These are phyloP conservation scores for Aspergillus pseudoglaucus DNA, from an alignment of 2,329 filamentous ascomycete genomes.

Conservation along the genomic window DNA sequence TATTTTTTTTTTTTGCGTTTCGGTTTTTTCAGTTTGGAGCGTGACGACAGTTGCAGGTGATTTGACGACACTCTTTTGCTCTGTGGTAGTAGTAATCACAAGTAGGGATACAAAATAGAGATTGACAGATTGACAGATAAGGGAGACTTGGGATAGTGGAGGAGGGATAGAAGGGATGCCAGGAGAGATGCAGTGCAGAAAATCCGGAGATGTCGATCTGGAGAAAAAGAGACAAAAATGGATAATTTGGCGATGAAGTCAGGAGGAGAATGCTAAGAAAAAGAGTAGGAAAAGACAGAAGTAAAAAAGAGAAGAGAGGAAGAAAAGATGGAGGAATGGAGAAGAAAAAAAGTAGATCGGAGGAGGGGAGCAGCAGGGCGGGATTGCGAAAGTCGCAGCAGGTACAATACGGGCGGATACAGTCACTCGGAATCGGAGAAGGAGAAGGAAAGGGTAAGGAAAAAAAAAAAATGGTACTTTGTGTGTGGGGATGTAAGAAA, in stretches of 20 bases:
- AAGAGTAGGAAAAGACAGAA: conserved; percentile 5
- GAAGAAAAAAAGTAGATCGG: conserved; percentile 20
- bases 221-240: conserved; percentile 12
- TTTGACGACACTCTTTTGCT: too few relatives aligned
- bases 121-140: conserved; percentile 17
- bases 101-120: conserved; percentile 3
- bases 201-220: conserved; percentile 23
- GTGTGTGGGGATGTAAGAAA: conserved; percentile 3
- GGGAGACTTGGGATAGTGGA: conserved; percentile 22
- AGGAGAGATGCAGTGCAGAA: conserved; percentile 9
- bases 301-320: conserved; percentile 17
- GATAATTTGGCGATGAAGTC: too few relatives aligned
- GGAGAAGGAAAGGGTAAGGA: conserved; percentile 9
- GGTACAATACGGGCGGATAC: conserved; percentile 5
- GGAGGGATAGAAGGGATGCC: conserved; percentile 8
- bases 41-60: too few relatives aligned
- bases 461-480: conserved; percentile 5
- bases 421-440: conserved; percentile 22
- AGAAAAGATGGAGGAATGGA: conserved; percentile 7
- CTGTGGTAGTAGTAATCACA: too few relatives aligned
- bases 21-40: too few relatives aligned
- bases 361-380: conserved; percentile 19
- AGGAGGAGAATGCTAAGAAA: conserved; percentile 1
- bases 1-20: too few relatives aligned
- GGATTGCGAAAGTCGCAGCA: conserved; percentile 2